A percentile compares a stretch with the other conserved stretches of the same genome.
Conservation (phyloP, 805 yeast genomes). For the Cyberlindnera petersonii region DNA sequence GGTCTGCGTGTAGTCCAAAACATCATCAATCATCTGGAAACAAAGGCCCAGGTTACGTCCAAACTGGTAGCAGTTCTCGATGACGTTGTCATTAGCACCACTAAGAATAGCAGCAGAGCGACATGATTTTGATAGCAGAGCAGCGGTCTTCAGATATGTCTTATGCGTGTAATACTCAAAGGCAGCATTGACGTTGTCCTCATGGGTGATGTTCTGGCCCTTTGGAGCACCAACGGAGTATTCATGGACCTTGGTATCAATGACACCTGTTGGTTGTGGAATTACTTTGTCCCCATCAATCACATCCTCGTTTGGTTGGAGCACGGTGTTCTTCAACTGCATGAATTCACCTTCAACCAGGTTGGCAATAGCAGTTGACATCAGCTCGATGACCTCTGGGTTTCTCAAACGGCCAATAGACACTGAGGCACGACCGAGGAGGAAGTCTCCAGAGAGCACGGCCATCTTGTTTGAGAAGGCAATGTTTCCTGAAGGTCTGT, state of each 20-base stretch:
- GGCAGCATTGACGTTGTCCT: slow-evolving; percentile 73
- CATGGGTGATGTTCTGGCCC: slow-evolving; percentile 43
- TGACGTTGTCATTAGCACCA: slow-evolving; percentile 70
- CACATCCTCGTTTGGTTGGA: slow-evolving; percentile 44
- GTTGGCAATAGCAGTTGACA: slow-evolving; percentile 95
- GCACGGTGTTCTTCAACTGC: slow-evolving; percentile 93
- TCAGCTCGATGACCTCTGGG: slow-evolving; percentile 94
- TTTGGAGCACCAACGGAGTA: slow-evolving; percentile 30
- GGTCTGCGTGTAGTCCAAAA: slow-evolving; percentile 90
- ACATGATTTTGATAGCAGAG: slow-evolving; percentile 88
- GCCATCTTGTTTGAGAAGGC: slow-evolving; percentile 98
- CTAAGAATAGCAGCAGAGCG: slow-evolving; percentile 91
- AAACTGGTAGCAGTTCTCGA: slow-evolving; percentile 83
- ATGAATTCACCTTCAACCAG: slow-evolving; percentile 97
- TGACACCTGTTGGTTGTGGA: slow-evolving; percentile 60
- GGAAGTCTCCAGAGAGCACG: slow-evolving; percentile 92
- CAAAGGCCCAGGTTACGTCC: slow-evolving; percentile 93
- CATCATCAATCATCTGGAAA: slow-evolving; percentile 94
- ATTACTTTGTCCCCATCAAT: slow-evolving; percentile 45
- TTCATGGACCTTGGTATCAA: slow-evolving; percentile 46
- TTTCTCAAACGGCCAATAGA: slow-evolving; percentile 89
- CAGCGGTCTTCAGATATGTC: slow-evolving; percentile 92
- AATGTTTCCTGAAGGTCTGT: slow-evolving; percentile 85
- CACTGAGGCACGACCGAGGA: slow-evolving; percentile 93
- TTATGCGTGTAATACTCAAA: slow-evolving; percentile 94